These are phyloP conservation scores for Hortaea werneckii DNA, from an alignment of 2,329 filamentous ascomycete species.

Conservation along the genomic window DNA sequence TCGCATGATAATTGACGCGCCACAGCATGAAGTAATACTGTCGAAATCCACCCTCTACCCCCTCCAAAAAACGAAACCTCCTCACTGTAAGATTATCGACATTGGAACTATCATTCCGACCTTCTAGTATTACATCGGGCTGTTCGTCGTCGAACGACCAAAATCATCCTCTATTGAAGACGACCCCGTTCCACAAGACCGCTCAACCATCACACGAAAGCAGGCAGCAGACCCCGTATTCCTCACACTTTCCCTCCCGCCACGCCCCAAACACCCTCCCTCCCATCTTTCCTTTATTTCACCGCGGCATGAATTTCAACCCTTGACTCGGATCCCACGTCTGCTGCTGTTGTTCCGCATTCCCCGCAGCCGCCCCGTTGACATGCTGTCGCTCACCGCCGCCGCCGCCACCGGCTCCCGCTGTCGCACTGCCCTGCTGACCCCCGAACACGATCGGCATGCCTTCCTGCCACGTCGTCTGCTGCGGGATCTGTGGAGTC, in stretches of 20 bases:
- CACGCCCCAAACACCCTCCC: neutral
- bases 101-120: too few species aligned
- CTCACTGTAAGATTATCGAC: too few species aligned
- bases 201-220: too few species aligned
- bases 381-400: neutral
- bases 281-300: neutral
- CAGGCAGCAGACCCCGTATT: neutral
- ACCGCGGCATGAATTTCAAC: constrained; percentile 12
- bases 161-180: neutral
- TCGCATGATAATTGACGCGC: too few species aligned
- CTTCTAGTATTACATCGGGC: neutral
- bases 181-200: neutral
- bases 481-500: neutral
- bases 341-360: too few species aligned
- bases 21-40: too few species aligned
- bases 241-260: neutral
- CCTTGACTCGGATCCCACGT: constrained; percentile 21
- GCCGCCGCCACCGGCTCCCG: neutral
- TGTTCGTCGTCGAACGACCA: neutral
- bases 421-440: neutral
- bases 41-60: too few species aligned
- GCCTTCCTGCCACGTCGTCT: constrained; percentile 24
- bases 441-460: constrained; percentile 26
- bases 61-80: too few species aligned
- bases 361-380: constrained; percentile 5